phyloP scores from a whole-genome alignment of 441 rosid genomes.

The Populus hybrid region DNA sequence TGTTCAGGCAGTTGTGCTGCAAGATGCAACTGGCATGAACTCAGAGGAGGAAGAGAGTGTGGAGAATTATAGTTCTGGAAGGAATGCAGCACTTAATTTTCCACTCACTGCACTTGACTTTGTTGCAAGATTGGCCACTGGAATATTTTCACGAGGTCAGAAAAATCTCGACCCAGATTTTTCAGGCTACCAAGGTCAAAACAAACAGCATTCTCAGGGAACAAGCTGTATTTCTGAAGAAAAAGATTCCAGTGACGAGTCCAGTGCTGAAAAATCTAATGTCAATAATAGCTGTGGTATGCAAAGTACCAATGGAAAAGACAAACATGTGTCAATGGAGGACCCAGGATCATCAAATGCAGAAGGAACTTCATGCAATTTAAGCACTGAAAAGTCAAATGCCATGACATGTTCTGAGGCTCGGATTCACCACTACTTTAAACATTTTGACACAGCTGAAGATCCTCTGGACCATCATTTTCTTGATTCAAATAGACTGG shows the following conservation, averaged over 20 bases:
- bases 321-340: conserved; percentile 31
- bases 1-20: conserved; percentile 52
- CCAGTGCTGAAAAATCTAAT: conserved; percentile 43
- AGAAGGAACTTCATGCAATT: conserved; percentile 26
- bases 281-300: conserved; percentile 31
- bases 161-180: conserved; percentile 46
- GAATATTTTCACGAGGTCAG: conserved; percentile 73
- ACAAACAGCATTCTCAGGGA: conserved; percentile 33
- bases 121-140: conserved; percentile 77
- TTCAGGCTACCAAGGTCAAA: conserved; percentile 47
- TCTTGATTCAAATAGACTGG: conserved; percentile 69
- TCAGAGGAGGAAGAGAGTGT: conserved; percentile 44
- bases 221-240: conserved; percentile 26
- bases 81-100: conserved; percentile 69
- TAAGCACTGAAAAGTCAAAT: conserved; percentile 38
- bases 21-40: conserved; percentile 31
- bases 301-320: conserved; percentile 33
- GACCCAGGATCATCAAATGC: conserved; percentile 30
- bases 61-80: conserved; percentile 52
- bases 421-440: conserved; percentile 43
- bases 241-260: conserved; percentile 41
- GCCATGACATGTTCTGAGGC: conserved; percentile 32
- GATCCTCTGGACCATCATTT: conserved; percentile 91
- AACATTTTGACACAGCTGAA: conserved; percentile 75
- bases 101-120: conserved; percentile 90